Evolutionary conservation across 148 eudicot species (phyloP).

Genomic region (Dianthus caryophyllus): DNA sequence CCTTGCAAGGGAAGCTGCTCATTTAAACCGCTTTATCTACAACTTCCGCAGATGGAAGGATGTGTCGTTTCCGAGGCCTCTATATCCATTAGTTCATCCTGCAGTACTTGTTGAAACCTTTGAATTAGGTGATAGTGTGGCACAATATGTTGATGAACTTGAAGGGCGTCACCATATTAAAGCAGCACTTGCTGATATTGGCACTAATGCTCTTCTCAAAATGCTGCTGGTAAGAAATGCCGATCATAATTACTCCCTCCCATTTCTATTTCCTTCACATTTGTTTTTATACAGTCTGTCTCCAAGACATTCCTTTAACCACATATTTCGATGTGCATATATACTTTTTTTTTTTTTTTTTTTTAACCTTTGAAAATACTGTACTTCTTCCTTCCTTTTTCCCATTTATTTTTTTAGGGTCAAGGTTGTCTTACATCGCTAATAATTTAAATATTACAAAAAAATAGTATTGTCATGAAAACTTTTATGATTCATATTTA

Average conservation of each 20-base stretch:
- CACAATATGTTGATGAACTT: conserved; percentile 40
- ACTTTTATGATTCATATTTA: too few relatives aligned
- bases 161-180: conserved; percentile 28
- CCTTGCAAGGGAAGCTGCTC: conserved; percentile 47
- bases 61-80: conserved; percentile 43
- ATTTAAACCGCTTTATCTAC: conserved; percentile 40
- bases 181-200: conserved; percentile 45
- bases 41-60: conserved; percentile 41
- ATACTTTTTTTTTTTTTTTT: too few relatives aligned
- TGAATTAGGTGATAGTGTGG: conserved; percentile 45
- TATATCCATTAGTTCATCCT: conserved; percentile 45
- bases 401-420: too few relatives aligned
- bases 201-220: conserved; percentile 39
- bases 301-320: too few relatives aligned
- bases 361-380: too few relatives aligned
- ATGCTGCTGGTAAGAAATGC: conserved; percentile 36
- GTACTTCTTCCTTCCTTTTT: too few relatives aligned
- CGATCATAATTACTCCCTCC: not conserved
- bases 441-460: too few relatives aligned
- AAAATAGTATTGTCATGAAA: too few relatives aligned
- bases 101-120: conserved; percentile 40
- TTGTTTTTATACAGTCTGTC: too few relatives aligned
- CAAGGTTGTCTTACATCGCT: too few relatives aligned
- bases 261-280: too few relatives aligned
- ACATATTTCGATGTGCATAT: too few relatives aligned